A percentile compares a stretch with the other conserved stretches of the same genome.
Conservation (phyloP, 768 basidiomycete genomes). For the Boletus pseudo-olivaceus region DNA sequence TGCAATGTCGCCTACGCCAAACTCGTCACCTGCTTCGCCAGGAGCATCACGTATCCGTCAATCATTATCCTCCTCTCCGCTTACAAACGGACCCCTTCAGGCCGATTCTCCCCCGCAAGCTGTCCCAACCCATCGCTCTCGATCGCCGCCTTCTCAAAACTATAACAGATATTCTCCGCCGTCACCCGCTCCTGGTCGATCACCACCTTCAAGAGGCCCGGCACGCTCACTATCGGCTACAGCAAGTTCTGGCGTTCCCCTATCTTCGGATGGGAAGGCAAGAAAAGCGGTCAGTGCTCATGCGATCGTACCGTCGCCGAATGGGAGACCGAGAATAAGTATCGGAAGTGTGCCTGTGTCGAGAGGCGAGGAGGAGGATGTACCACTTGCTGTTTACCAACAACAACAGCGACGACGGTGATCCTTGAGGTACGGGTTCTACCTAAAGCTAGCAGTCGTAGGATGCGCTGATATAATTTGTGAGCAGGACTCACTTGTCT, state of each 20-base stretch:
- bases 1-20: conserved; percentile 45
- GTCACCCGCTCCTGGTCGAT: conserved; percentile 21
- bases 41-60: conserved; percentile 20
- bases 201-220: conserved; percentile 38
- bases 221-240: conserved; percentile 73
- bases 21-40: conserved; percentile 22
- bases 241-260: conserved; percentile 38
- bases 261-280: conserved; percentile 46
- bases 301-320: conserved; percentile 40
- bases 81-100: conserved; percentile 20
- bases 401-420: conserved; percentile 67
- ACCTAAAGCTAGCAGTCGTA: background rate
- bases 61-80: conserved; percentile 35
- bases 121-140: conserved; percentile 40
- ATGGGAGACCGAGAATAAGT: conserved; percentile 42
- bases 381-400: conserved; percentile 77
- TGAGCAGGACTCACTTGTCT: conserved; percentile 2
- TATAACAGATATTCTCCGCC: conserved; percentile 36
- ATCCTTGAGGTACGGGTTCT: conserved; percentile 12
- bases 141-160: conserved; percentile 51
- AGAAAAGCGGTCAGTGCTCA: conserved; percentile 69
- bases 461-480: conserved; percentile 4
- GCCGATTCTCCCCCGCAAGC: conserved; percentile 26
- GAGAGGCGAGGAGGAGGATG: conserved; percentile 67
- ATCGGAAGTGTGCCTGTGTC: conserved; percentile 31